Evolutionary conservation across 1,139 yeast species (phyloP).

Genomic region (Kurtzmaniella quercitrusa): DNA sequence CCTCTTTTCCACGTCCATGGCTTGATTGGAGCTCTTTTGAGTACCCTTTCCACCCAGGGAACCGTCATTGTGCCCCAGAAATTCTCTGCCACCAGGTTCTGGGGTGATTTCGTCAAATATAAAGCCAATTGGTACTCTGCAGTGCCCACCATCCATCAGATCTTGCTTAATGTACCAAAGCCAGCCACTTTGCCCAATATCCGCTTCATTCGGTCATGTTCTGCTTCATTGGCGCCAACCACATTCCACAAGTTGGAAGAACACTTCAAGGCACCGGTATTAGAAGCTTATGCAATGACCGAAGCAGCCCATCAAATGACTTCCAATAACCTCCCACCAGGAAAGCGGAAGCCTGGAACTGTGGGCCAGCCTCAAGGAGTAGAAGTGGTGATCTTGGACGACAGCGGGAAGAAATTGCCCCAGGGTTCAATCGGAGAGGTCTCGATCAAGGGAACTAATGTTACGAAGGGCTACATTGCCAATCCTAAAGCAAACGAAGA

Average conservation of each 20-base stretch:
- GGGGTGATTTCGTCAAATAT: slow-evolving; percentile 48
- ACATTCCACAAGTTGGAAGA: slow-evolving; percentile 52
- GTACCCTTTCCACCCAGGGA: slow-evolving; percentile 59
- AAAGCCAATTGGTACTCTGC: slow-evolving; percentile 67
- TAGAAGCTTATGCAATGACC: slow-evolving; percentile 78
- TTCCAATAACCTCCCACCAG: slow-evolving; percentile 62
- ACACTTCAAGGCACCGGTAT: slow-evolving; percentile 56
- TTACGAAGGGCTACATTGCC: slow-evolving; percentile 66
- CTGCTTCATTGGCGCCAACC: slow-evolving; percentile 62
- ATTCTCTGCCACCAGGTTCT: slow-evolving; percentile 56
- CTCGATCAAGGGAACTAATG: slow-evolving; percentile 58
- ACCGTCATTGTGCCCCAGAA: slow-evolving; percentile 51
- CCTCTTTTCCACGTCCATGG: slow-evolving; percentile 76
- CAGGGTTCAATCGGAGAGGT: slow-evolving; percentile 61
- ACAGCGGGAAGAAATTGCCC: slow-evolving; percentile 36
- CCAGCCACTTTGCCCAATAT: slow-evolving; percentile 49
- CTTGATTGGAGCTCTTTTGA: slow-evolving; percentile 54
- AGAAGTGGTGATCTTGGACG: slow-evolving; percentile 49
- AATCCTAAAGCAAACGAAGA: slow-evolving; percentile 64
- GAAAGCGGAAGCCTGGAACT: slow-evolving; percentile 60
- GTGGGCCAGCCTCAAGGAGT: slow-evolving; percentile 65
- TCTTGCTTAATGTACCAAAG: slow-evolving; percentile 45
- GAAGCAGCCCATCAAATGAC: slow-evolving; percentile 74
- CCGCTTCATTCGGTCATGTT: slow-evolving; percentile 64
- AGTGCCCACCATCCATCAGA: slow-evolving; percentile 69